These are phyloP conservation scores for Mortierella sp. DNA, from an alignment of 371 early-diverging fungal species.

Conservation along the genomic window DNA sequence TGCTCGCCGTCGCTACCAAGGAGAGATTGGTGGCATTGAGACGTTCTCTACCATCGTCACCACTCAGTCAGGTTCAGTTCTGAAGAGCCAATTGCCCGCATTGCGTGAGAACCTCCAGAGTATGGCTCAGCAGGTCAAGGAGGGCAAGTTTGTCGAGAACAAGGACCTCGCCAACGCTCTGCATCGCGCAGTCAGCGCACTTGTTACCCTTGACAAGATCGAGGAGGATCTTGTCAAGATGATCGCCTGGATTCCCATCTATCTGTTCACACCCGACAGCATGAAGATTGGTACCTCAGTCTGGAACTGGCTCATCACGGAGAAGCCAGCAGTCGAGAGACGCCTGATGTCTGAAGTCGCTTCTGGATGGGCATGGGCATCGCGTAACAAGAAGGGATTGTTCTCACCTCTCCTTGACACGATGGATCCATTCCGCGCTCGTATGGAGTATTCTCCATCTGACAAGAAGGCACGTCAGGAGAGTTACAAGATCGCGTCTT, in stretches of 20 bases:
- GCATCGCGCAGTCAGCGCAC: constrained; percentile 60
- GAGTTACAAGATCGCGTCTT: constrained; percentile 67
- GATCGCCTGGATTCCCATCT: constrained; percentile 88
- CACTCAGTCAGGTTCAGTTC: constrained; percentile 23
- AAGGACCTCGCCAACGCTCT: constrained; percentile 62
- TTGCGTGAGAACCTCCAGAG: constrained; percentile 54
- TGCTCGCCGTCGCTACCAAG: constrained; percentile 64
- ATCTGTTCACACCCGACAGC: constrained; percentile 80
- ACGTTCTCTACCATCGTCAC: constrained; percentile 26
- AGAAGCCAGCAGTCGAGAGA: constrained; percentile 77
- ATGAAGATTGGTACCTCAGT: constrained; percentile 83
- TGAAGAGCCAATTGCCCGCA: constrained; percentile 56
- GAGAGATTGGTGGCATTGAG: constrained; percentile 70
- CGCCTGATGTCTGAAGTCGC: constrained; percentile 85
- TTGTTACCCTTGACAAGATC: constrained; percentile 41
- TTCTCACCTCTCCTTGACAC: constrained; percentile 70
- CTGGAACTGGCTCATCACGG: constrained; percentile 90
- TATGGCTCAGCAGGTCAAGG: constrained; percentile 57
- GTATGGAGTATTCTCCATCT: constrained; percentile 93
- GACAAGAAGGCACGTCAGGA: constrained; percentile 77
- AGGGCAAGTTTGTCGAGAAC: constrained; percentile 57
- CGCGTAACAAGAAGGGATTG: constrained; percentile 79
- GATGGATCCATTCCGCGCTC: constrained; percentile 84
- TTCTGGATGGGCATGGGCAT: constrained; percentile 87
- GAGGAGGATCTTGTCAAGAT: constrained; percentile 82